A percentile compares a stretch with the other conserved stretches of the same genome.
These are phyloP conservation scores for Chenopodium berlandieri DNA, from an alignment of 148 eudicot genomes.

Conservation along the genomic window DNA sequence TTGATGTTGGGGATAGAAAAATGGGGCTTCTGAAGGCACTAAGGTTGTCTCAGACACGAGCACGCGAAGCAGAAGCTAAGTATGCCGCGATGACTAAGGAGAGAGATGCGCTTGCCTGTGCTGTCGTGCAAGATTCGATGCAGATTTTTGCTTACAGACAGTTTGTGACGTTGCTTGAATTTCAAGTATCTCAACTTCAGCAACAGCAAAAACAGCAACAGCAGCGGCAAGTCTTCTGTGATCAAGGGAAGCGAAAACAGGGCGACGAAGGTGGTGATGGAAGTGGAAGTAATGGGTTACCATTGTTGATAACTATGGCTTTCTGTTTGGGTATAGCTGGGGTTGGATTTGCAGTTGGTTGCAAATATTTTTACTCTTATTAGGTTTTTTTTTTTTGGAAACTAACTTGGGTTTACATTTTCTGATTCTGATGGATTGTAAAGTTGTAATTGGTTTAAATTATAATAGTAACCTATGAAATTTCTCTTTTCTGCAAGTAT, in stretches of 20 bases:
- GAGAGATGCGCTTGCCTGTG: constrained; percentile 32
- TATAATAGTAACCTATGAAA: background rate
- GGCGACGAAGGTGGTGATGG: constrained; percentile 10
- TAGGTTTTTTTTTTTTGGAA: constrained; percentile 2
- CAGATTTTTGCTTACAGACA: constrained; percentile 41
- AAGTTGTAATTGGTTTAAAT: background rate
- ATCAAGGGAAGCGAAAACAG: background rate
- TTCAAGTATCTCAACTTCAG: constrained; percentile 32
- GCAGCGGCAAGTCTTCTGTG: constrained; percentile 1
- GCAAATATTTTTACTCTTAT: constrained; percentile 26
- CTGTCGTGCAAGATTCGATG: constrained; percentile 40
- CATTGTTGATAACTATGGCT: constrained; percentile 41
- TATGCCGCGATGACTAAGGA: constrained; percentile 31
- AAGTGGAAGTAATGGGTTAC: constrained; percentile 22
- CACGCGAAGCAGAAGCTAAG: constrained; percentile 61
- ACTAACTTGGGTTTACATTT: background rate
- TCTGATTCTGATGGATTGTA: background rate
- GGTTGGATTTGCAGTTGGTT: constrained; percentile 47
- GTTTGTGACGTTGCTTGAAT: constrained; percentile 46
- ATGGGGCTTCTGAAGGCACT: constrained; percentile 54
- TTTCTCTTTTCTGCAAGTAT: background rate
- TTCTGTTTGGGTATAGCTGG: constrained; percentile 60
- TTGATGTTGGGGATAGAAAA: constrained; percentile 21
- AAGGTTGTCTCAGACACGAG: constrained; percentile 58
- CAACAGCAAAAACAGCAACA: background rate